These are phyloP conservation scores for Trichoderma guizhouense DNA, from an alignment of 2,329 filamentous ascomycete species.

Conservation along the genomic window DNA sequence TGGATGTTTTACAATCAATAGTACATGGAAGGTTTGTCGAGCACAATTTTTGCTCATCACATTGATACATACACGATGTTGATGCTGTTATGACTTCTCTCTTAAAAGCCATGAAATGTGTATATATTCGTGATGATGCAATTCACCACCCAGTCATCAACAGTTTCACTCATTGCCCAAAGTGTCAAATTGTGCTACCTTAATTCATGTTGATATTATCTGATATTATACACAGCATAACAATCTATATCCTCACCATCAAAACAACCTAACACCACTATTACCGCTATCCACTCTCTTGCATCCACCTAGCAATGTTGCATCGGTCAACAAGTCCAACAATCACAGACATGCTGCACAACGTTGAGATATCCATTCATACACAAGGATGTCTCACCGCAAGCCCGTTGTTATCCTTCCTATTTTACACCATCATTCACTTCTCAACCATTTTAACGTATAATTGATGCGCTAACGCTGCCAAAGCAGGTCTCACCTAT, in stretches of 20 bases:
- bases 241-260: no score
- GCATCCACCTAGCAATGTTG: not conserved
- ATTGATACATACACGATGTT: not conserved
- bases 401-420: not conserved
- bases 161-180: not conserved
- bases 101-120: not conserved
- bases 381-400: no score
- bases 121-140: not conserved
- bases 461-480: not conserved
- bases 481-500: not conserved
- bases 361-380: not conserved
- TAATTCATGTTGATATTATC: not conserved
- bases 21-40: not conserved
- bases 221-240: no score
- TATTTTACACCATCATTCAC: not conserved
- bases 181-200: not conserved
- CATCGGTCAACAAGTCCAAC: not conserved
- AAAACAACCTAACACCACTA: no score
- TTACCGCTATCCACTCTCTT: not conserved
- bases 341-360: not conserved
- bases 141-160: not conserved
- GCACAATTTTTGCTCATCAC: not conserved
- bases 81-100: not conserved
- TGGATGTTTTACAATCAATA: not conserved
- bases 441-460: not conserved